These are phyloP conservation scores for Quambalaria eucalypti DNA, from an alignment of 1,284 basidiomycete genomes.

Conservation along the genomic window DNA sequence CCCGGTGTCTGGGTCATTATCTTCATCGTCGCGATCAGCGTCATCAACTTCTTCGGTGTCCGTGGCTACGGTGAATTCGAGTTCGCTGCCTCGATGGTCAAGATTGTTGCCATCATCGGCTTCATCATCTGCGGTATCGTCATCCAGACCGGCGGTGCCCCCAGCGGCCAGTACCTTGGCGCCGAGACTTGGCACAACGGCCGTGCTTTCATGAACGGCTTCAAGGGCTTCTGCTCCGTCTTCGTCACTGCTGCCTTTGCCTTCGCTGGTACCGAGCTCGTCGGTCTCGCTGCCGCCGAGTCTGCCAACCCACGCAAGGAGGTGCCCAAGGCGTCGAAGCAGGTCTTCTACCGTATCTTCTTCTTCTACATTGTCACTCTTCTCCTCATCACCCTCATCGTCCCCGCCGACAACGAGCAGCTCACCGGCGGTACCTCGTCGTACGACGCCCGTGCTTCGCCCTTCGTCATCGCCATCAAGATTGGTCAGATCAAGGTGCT, in stretches of 20 bases:
- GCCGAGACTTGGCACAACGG: slow-evolving; percentile 34
- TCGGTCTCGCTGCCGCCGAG: slow-evolving; percentile 63
- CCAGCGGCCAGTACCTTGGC: slow-evolving; percentile 28
- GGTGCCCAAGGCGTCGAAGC: slow-evolving; percentile 52
- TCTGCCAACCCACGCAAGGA: slow-evolving; percentile 51
- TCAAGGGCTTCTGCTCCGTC: slow-evolving; percentile 42
- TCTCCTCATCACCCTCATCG: slow-evolving; percentile 55
- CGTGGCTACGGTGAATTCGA: slow-evolving; percentile 43
- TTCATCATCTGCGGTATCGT: slow-evolving; percentile 43
- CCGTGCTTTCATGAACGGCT: slow-evolving; percentile 41
- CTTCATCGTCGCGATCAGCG: slow-evolving; percentile 26
- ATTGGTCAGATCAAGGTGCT: slow-evolving; percentile 49
- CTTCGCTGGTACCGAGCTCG: slow-evolving; percentile 50
- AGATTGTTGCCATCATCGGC: slow-evolving; percentile 38
- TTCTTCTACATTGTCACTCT: slow-evolving; percentile 55
- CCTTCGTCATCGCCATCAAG: slow-evolving; percentile 52
- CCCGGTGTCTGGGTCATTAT: slow-evolving; percentile 34
- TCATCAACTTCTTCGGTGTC: slow-evolving; percentile 43
- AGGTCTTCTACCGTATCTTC: slow-evolving; percentile 50
- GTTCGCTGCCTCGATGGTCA: slow-evolving; percentile 34
- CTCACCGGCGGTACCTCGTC: slow-evolving; percentile 30
- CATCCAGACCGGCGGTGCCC: slow-evolving; percentile 39
- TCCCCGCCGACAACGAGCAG: slow-evolving; percentile 44
- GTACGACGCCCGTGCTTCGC: slow-evolving; percentile 49
- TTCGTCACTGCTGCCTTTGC: slow-evolving; percentile 43